Conservation (phyloP, 768 basidiomycete genomes). For the Paxillus ammoniavirescens region DNA sequence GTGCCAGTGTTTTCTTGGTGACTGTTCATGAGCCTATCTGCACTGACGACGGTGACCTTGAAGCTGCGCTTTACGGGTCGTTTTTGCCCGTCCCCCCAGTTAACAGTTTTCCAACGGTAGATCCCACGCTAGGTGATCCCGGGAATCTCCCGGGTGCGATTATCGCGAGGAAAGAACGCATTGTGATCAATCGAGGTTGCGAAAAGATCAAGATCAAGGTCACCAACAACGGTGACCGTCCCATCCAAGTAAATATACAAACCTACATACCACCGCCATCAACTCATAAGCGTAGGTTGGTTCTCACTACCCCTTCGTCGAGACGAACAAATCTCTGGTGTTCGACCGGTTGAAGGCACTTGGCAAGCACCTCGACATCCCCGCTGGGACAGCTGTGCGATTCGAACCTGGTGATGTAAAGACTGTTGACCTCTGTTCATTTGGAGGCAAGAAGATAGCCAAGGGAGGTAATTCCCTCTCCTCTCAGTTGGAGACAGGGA, state of each 20-base stretch:
- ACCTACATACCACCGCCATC: background rate
- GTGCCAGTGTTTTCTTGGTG: slow-evolving; percentile 75
- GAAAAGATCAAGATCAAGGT: slow-evolving; percentile 70
- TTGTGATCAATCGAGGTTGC: slow-evolving; percentile 75
- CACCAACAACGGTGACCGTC: slow-evolving; percentile 89
- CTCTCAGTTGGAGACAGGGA: slow-evolving; percentile 47
- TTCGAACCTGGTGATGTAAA: slow-evolving; percentile 94
- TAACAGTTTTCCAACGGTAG: slow-evolving; percentile 58
- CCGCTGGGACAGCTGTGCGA: slow-evolving; percentile 92
- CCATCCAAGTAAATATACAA: slow-evolving; percentile 68
- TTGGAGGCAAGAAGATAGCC: slow-evolving; percentile 69
- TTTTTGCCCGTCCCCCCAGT: slow-evolving; percentile 81
- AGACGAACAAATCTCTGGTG: slow-evolving; percentile 75
- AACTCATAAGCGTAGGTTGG: slow-evolving; percentile 57
- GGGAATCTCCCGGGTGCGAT: slow-evolving; percentile 74
- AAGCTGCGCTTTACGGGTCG: slow-evolving; percentile 89
- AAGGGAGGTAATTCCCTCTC: slow-evolving; percentile 71
- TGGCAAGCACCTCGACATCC: slow-evolving; percentile 86
- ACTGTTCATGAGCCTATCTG: slow-evolving; percentile 96
- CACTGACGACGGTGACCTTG: slow-evolving; percentile 73
- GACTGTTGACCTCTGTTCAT: slow-evolving; percentile 76
- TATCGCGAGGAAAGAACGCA: slow-evolving; percentile 59
- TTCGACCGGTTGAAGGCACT: slow-evolving; percentile 85
- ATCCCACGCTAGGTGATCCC: slow-evolving; percentile 47
- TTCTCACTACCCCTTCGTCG: slow-evolving; percentile 93